Evolutionary conservation across 1,139 yeast species (phyloP), one percentile per base, ranked within the genome.

Genomic region (Pichia norvegensis): DNA sequence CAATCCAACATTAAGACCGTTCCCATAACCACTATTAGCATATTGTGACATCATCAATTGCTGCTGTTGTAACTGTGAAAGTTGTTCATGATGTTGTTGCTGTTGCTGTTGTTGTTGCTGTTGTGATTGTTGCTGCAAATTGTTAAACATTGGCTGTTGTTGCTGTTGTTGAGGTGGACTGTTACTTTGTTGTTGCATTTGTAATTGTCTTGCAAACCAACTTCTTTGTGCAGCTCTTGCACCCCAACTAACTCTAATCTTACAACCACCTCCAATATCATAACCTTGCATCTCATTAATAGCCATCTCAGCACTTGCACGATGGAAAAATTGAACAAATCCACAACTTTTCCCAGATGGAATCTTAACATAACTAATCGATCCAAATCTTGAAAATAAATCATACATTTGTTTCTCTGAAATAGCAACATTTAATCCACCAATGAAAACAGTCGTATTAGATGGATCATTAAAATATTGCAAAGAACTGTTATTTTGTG

Each of bases 271-370:
- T 20, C 64, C 65, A 51, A 83, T 78, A 36, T 78, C 75, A 59
- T 74, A 81, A 1, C 90, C 90, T 63, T 83, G 87, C 85, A 83
- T 77, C 33, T 79, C 78, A 20, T 73, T 70, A 48, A 84, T 80
- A 3, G 90, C 86, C 46, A 72, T 75, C 60, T 82, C 88, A 0
- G 90, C 92, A 58, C 81, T 81, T 49, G 75, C 76, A 51, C 87
- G 68, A 41, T 74, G 71, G 27, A 74, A 68, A 60, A 74, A 84
- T 58, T 79, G 81, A 48, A 83, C 78, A 62, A 82, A 81, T 1
- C 88, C 90, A 67, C 87, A 81, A 52, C 79, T 79, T 56, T 79
- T 81, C 14, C 84, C 84, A 1, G 78, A 78, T 3, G 86, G 86
- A 33, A 81, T 78, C 55, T 80, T 81, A 43, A 81, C 79, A 58